Base-by-base conservation (phyloP, 2,329 filamentous ascomycete genomes). In the Dichotomopilus funicola region DNA sequence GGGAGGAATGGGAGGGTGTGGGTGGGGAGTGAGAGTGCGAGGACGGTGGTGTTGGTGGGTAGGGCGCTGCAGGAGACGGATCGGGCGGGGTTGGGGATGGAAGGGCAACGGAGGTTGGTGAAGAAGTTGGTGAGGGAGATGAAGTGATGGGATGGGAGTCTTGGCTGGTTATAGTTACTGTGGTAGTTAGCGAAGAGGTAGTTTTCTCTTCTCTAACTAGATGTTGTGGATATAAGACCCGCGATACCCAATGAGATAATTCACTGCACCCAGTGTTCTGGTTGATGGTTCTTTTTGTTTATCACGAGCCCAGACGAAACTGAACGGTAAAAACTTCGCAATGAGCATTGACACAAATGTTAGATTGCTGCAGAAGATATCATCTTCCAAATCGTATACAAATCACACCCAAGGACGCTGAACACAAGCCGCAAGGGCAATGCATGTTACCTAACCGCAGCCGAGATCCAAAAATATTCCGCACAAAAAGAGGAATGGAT, bases 1-100 rank as follows among this genome's bases (percentile, higher is more conserved):
- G 94, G 94, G 13, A 83, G 90, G 66, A 99, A 99, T 70, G 94
- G 94, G 42, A 86, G 83, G 69, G 81, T 97, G 27, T 97, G 94
- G 91, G 88, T 97, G 11, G 86, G 92, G 66, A 91, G 87, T 62
- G 88, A 87, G 34, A 87, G 78, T 59, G 74, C 86, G 40, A 87
- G 81, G 72, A 85, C 83, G 36, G 86, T 91, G 6, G 75, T 96
- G 59, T 80, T 83, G 0, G 88, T 97, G 54, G 92, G 91, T 1
- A 83, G 82, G 63, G 88, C 89, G 44, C 75, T 99, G 48, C 79
- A 80, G 64, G 82, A 89, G 67, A 87, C 86, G n/a, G 91, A 97
- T 68, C 80, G 86, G 65, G 78, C 79, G 53, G 75, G 74, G 2
- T 71, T 90, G 60, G 78, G 75, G 3, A 73, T 84, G 36, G 83